Base-by-base conservation (phyloP, 306 rosid genomes). In the Alnus rubra region DNA sequence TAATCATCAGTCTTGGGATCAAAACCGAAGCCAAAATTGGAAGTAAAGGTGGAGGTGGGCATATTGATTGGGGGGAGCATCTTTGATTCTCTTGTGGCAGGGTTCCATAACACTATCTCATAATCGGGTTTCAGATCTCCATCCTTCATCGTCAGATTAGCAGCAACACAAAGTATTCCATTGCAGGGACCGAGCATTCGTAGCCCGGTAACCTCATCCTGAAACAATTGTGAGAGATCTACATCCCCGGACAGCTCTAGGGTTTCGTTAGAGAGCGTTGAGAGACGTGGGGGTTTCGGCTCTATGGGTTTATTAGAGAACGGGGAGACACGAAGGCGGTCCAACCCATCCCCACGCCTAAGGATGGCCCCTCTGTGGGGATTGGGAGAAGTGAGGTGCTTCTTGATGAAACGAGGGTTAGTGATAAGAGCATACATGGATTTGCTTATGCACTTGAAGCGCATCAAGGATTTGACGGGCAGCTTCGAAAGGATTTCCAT, bases 1-100 rank as follows among this genome's bases (percentile, higher is more conserved):
- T 33, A 63, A 63, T 31, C 69, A 30, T 31, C 31, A 35, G 44
- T 63, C 44, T 63, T 63, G 42, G 69, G 69, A 62, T 62, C 69
- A 31, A 62, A 9, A 4, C 45, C 69, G 19, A 62, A 13, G 69
- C 42, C 65, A 59, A 59, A 59, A 10, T 3, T 1, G 5, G 55
- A 4, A 4, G 7, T 42, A 51, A 51, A 51, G 5, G 16, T 11
- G 1, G 55, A 51, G 16, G 45, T 42, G 4, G 55, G 16, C 16
- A 1, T 4, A 52, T 52, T n/a, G 7, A 16, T 14, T 16, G 18
- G 18, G 55, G 60, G 60, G 10, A 55, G 60, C 23, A n/a, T n/a
- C 30, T 55, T 55, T 55, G 60, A 55, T 7, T 55, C 60, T n/a
- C 30, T n/a, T 5, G 30, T 55, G 8, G 60, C 60, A 7, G 11